Conservation (phyloP, 192 early-diverging fungal species). For the Geranomyces variabilis region DNA sequence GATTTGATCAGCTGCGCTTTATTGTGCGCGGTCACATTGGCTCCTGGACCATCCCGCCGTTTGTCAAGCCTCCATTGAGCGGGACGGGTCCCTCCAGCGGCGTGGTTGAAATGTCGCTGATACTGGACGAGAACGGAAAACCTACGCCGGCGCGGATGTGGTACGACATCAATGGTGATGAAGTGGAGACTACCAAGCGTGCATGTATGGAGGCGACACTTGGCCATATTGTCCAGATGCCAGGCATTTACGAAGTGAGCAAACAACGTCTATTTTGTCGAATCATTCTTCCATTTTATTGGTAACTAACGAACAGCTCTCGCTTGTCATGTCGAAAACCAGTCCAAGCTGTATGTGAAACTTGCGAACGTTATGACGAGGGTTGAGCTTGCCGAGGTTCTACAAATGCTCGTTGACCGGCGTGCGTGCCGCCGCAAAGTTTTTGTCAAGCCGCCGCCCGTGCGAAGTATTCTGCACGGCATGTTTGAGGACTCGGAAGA, state of each 20-base stretch:
- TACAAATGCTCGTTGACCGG: conserved; percentile 34
- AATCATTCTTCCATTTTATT: not conserved
- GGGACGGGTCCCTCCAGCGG: too few relatives aligned
- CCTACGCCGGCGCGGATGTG: conserved; percentile 37
- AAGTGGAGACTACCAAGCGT: conserved; percentile 31
- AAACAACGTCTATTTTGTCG: not conserved
- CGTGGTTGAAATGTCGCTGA: too few relatives aligned
- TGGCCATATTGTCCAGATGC: conserved; percentile 41
- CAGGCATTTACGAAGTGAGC: conserved; percentile 43
- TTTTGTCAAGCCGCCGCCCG: conserved; percentile 29
- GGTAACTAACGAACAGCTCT: not conserved
- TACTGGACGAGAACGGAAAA: too few relatives aligned
- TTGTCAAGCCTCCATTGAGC: not conserved
- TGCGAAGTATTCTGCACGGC: conserved; percentile 7
- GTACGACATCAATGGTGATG: conserved; percentile 45
- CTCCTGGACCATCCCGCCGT: conserved; percentile 24
- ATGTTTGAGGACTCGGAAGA: not conserved
- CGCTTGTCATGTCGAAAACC: not conserved
- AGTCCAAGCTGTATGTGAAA: conserved; percentile 13
- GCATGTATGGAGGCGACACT: conserved; percentile 46
- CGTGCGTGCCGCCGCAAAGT: conserved; percentile 34
- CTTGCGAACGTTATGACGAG: conserved; percentile 35
- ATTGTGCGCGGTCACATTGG: not conserved
- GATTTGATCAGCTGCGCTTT: conserved; percentile 25
- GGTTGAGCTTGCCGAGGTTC: conserved; percentile 43